Conservation (phyloP, 73 alveolate species). For the Strombidium stylifer region DNA sequence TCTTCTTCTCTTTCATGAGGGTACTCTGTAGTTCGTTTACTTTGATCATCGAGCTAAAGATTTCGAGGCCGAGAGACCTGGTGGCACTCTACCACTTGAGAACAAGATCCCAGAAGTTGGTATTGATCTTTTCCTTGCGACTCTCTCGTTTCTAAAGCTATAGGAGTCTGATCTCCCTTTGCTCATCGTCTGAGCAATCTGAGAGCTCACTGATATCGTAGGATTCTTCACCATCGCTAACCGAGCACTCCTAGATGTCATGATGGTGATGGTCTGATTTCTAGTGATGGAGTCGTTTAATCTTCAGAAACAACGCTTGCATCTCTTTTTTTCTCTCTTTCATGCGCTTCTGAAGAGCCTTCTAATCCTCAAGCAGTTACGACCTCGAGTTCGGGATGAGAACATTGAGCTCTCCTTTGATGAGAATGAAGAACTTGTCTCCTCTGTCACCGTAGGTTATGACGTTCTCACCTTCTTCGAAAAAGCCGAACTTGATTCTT, state of each 20-base stretch:
- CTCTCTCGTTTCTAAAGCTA: no score
- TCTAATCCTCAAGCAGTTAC: neutral
- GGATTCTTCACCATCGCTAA: neutral
- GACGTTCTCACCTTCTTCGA: neutral
- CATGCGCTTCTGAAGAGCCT: neutral
- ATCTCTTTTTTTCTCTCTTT: neutral
- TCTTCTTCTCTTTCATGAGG: no score
- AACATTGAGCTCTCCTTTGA: conserved; percentile 29
- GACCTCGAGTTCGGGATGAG: conserved; percentile 1
- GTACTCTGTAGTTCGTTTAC: no score
- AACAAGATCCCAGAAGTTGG: no score
- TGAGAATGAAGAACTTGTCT: conserved; percentile 19
- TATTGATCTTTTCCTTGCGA: no score
- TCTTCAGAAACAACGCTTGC: neutral
- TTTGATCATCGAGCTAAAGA: no score
- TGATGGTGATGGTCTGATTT: neutral
- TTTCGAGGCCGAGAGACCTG: no score
- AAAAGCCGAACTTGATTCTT: neutral
- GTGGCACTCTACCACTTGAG: no score
- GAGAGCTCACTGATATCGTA: no score
- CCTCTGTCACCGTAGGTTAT: conserved; percentile 36
- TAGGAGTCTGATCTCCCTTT: no score
- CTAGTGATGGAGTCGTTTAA: neutral
- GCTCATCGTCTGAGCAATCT: no score
- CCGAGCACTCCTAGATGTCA: neutral